Conservation (phyloP, 768 basidiomycete species). For the Mycena olivaceomarginata region DNA sequence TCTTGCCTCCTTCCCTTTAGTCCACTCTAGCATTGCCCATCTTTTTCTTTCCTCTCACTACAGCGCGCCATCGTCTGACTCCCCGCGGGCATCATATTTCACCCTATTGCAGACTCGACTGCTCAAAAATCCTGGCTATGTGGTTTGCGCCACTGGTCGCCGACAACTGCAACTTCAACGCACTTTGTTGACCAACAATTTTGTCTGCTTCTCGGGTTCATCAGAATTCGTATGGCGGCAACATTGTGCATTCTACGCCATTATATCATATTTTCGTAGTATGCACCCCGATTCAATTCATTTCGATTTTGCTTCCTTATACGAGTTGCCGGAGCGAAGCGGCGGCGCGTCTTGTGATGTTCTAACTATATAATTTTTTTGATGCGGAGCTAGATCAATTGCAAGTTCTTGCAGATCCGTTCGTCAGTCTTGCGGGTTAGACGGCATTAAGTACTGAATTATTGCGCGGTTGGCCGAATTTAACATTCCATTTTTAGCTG, state of each 20-base stretch:
- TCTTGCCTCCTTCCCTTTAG: constrained; percentile 1
- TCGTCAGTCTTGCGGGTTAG: too few species aligned
- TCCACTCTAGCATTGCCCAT: constrained; percentile 4
- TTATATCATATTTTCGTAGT: constrained; percentile 14
- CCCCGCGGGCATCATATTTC: constrained; percentile 1
- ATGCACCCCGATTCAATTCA: constrained; percentile 8
- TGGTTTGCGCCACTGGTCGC: not conserved
- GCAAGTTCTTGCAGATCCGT: too few species aligned
- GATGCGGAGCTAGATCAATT: too few species aligned
- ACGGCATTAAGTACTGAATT: too few species aligned
- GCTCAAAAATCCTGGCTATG: not conserved
- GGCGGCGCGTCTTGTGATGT: not conserved
- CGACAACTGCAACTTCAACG: constrained; percentile 8
- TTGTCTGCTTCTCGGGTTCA: constrained; percentile 14
- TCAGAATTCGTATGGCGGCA: constrained; percentile 12
- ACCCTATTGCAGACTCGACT: not conserved
- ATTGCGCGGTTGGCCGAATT: too few species aligned
- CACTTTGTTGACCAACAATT: constrained; percentile 1
- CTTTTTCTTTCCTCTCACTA: constrained; percentile 15
- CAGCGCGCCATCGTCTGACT: constrained; percentile 3
- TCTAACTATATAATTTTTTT: too few species aligned
- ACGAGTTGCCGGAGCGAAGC: not conserved
- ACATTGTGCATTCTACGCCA: constrained; percentile 15
- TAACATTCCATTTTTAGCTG: too few species aligned
- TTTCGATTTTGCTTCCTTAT: not conserved